Conservation (phyloP, 768 basidiomycete genomes). For the Suillus decipiens region DNA sequence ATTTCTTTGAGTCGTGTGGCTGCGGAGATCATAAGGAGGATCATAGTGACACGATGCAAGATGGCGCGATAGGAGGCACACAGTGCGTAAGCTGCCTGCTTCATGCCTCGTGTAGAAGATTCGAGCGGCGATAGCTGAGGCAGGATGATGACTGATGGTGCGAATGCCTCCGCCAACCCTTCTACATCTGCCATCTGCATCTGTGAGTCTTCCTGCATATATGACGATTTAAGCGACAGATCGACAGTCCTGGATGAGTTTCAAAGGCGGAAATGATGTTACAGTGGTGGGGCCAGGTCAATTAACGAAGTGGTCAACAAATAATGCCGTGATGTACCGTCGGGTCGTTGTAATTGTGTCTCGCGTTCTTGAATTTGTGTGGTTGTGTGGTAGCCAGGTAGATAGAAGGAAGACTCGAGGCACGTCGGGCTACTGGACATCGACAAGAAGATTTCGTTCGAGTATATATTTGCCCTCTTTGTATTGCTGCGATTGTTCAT, state of each 20-base stretch:
- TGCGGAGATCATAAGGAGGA: neutral
- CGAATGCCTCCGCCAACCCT: conserved; percentile 13
- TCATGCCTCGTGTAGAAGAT: conserved; percentile 10
- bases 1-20: neutral
- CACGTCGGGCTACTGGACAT: conserved; percentile 65
- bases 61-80: neutral
- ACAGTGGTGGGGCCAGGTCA: conserved; percentile 19
- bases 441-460: conserved; percentile 86
- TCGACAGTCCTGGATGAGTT: conserved; percentile 18
- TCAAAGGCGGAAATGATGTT: conserved; percentile 16
- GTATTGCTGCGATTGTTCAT: conserved; percentile 89
- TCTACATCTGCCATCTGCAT: conserved; percentile 11
- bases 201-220: conserved; percentile 9
- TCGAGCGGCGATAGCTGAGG: conserved; percentile 8
- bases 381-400: conserved; percentile 15
- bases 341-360: conserved; percentile 15
- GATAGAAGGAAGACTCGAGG: conserved; percentile 9
- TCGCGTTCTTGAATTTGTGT: conserved; percentile 9
- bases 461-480: conserved; percentile 99
- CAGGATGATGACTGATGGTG: conserved; percentile 2
- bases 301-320: conserved; percentile 13
- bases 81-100: neutral
- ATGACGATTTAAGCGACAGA: conserved; percentile 24
- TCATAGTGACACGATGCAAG: conserved; percentile 3
- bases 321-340: conserved; percentile 15